phyloP scores from a whole-genome alignment of 2,329 filamentous ascomycete species.

The Ophiocordyceps camponoti-rufipedis region DNA sequence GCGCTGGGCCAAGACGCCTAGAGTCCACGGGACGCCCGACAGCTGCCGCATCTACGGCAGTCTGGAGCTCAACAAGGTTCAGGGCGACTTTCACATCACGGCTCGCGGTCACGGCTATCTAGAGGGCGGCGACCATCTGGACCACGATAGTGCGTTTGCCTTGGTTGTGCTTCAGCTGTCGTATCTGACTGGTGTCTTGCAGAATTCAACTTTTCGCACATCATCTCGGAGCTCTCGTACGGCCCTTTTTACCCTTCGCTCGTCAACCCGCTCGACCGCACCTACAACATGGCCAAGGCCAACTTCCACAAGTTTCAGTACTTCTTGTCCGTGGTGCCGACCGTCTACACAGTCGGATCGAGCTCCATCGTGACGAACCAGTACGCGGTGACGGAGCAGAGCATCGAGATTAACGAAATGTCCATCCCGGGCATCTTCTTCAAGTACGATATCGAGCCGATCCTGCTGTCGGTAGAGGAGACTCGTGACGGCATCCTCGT shows the following conservation, averaged over 20 bases:
- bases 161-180: background rate
- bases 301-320: conserved; percentile 98
- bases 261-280: conserved; percentile 84
- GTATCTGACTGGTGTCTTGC: background rate
- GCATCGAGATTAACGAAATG: conserved; percentile 48
- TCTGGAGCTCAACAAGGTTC: conserved; percentile 86
- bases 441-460: conserved; percentile 98
- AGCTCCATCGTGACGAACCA: conserved; percentile 81
- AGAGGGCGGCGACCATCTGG: conserved; percentile 59
- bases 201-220: conserved; percentile 97
- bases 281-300: conserved; percentile 52
- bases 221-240: conserved; percentile 90
- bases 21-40: conserved; percentile 40
- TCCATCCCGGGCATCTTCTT: conserved; percentile 80
- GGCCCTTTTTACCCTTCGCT: conserved; percentile 92
- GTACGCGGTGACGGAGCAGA: conserved; percentile 90
- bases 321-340: conserved; percentile 88
- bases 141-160: conserved; percentile 50
- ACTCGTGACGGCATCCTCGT: conserved; percentile 55
- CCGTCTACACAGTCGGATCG: conserved; percentile 58
- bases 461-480: conserved; percentile 72
- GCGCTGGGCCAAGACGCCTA: conserved; percentile 61
- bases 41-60: conserved; percentile 82
- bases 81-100: conserved; percentile 96
- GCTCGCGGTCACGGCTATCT: conserved; percentile 89